A percentile compares a stretch with the other conserved stretches of the same genome.
Conservation (phyloP, 768 basidiomycete genomes). For the Amanita rimosa region DNA sequence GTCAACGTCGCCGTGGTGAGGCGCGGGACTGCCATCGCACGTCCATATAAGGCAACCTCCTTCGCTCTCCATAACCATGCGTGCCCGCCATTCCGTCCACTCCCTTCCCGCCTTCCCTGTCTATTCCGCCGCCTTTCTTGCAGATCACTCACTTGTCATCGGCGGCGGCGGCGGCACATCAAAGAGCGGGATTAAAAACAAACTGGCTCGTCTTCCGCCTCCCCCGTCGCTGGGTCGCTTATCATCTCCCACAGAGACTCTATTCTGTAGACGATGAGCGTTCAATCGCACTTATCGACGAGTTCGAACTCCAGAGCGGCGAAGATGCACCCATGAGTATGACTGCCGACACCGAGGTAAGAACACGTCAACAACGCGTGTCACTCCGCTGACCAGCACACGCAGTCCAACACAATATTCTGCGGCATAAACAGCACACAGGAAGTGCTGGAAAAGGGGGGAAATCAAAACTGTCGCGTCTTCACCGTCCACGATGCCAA, state of each 20-base stretch:
- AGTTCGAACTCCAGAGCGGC: conserved; percentile 64
- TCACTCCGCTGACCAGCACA: neutral
- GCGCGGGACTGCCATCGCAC: conserved; percentile 27
- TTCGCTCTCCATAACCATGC: conserved; percentile 33
- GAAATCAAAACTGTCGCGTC: conserved; percentile 80
- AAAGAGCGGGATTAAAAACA: conserved; percentile 88
- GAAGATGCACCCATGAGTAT: conserved; percentile 99
- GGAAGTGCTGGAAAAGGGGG: conserved; percentile 46
- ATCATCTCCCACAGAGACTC: conserved; percentile 38
- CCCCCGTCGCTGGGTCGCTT: conserved; percentile 1
- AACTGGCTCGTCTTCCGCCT: conserved; percentile 48
- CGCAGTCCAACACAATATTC: conserved; percentile 41
- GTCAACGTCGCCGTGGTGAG: conserved; percentile 47
- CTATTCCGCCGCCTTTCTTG: conserved; percentile 75
- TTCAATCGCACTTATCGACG: conserved; percentile 43
- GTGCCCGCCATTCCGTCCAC: conserved; percentile 70
- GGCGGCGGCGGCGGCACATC: conserved; percentile 89
- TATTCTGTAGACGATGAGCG: conserved; percentile 49
- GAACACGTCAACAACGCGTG: conserved; percentile 8
- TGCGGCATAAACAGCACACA: conserved; percentile 83
- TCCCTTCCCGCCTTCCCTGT: conserved; percentile 78
- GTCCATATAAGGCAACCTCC: conserved; percentile 4
- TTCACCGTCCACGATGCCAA: conserved; percentile 48
- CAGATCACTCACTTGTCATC: conserved; percentile 59
- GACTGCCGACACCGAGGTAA: conserved; percentile 53